Evolutionary conservation across 768 basidiomycete species (phyloP).

Genomic region (Tephrocybe sp.): DNA sequence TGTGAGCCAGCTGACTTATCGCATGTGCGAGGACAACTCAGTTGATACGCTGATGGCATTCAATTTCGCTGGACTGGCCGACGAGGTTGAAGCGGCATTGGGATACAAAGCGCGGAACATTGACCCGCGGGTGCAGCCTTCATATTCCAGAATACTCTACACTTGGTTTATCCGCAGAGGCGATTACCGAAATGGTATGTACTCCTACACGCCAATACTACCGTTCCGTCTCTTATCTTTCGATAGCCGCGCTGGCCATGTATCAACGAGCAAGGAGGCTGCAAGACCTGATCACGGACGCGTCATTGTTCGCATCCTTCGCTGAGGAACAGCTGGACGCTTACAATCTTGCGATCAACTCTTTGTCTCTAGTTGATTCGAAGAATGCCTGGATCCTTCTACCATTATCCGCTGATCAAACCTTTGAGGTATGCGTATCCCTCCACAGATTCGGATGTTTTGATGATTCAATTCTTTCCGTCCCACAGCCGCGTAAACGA

Average conservation of each 20-base stretch:
- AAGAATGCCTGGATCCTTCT: slow-evolving; percentile 84
- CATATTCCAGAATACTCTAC: slow-evolving; percentile 90
- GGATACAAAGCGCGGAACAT: slow-evolving; percentile 93
- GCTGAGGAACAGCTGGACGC: slow-evolving; percentile 76
- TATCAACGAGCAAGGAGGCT: slow-evolving; percentile 87
- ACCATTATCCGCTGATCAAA: slow-evolving; percentile 46
- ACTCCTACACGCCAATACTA: slow-evolving; percentile 8
- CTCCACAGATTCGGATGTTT: slow-evolving; percentile 8
- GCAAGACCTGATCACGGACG: slow-evolving; percentile 47
- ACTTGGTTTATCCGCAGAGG: slow-evolving; percentile 87
- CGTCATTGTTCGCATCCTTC: slow-evolving; percentile 36
- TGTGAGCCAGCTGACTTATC: slow-evolving; percentile 77
- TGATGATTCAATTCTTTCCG: slow-evolving; percentile 10
- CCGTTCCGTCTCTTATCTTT: slow-evolving; percentile 10
- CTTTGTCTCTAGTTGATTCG: slow-evolving; percentile 76
- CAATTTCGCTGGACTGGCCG: slow-evolving; percentile 80
- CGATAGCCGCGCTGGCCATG: slow-evolving; percentile 85
- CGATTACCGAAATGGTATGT: slow-evolving; percentile 88
- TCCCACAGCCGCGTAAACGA: slow-evolving; percentile 59
- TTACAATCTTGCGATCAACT: slow-evolving; percentile 84
- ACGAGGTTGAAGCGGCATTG: slow-evolving; percentile 85
- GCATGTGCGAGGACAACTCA: slow-evolving; percentile 90
- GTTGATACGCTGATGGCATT: slow-evolving; percentile 75
- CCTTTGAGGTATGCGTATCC: slow-evolving; percentile 37
- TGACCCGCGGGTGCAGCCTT: slow-evolving; percentile 81